Evolutionary conservation across 2,329 filamentous ascomycete species (phyloP), one percentile per base, ranked within the genome.

Genomic region (Plenodomus lindquistii): DNA sequence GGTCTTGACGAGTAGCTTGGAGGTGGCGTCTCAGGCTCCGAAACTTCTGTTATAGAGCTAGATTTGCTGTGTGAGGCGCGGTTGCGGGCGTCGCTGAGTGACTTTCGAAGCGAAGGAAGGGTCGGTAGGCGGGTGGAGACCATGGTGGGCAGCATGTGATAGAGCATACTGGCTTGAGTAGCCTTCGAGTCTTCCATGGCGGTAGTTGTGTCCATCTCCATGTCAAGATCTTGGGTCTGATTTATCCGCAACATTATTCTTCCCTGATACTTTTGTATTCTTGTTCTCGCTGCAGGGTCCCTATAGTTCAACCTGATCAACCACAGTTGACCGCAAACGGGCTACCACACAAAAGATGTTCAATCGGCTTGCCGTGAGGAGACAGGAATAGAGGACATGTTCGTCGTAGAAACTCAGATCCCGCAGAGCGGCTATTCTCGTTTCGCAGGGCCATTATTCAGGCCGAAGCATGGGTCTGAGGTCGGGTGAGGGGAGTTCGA

Each of bases 141-240:
- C 4, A 80, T 73, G 1, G 74, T 71, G 3, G 82, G 81, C 7
- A 85, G 76, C 48, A 84, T 75, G 5, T 77, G 74, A 63, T 80
- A 81, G 15, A 84, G 72, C 50, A 78, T 77, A 18, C 79, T 80
- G 38, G 76, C 50, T 37, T 48, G 49, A 24, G 45, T 36, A 36
- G 41, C 57, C 42, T 45, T 58, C 9, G 52, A 47, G 27, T 48
- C 43, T 15, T 59, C 50, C 16, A 60, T 39, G 9, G 52, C 34
- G 22, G 45, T 42, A 7, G 45, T 35, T 2, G 48, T 39, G n/a
- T 57, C 55, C 15, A 50, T 37, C 9, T 47, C 44, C 13, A 49
- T n/a, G 35, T 48, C 46, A 9, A 46, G 34, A 17, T 19, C 16
- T 2, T 40, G 31, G 17, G 34, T 20, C 20, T 22, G 41, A 11